phyloP scores from a whole-genome alignment of 192 early-diverging fungal species.

The Coemansia sp. region DNA sequence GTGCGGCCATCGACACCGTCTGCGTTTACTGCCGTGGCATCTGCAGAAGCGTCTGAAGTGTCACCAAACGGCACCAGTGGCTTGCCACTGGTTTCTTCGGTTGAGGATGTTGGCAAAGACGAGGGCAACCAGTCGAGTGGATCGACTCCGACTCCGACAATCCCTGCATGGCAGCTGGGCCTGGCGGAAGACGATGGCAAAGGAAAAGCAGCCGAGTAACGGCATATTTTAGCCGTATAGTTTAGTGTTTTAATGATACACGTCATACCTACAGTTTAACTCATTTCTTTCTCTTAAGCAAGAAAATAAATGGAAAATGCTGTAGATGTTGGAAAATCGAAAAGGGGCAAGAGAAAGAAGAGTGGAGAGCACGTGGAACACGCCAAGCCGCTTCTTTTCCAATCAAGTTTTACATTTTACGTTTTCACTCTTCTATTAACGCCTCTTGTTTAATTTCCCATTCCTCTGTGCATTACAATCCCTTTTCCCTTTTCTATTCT shows the following conservation, averaged over 20 bases:
- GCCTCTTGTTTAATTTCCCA: no score
- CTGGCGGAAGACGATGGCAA: conserved; percentile 19
- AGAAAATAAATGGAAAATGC: no score
- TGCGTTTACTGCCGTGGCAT: not conserved
- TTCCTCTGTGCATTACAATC: not conserved
- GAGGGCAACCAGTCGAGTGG: conserved; percentile 9
- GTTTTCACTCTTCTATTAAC: no score
- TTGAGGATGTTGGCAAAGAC: conserved; percentile 6
- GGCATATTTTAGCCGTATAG: not conserved
- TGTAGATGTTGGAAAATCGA: no score
- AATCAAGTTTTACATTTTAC: no score
- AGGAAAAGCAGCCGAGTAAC: conserved; percentile 34
- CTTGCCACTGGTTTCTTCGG: not conserved
- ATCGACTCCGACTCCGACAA: conserved; percentile 40
- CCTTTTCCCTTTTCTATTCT: no score
- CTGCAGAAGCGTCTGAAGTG: conserved; percentile 1
- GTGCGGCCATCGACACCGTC: conserved; percentile 41
- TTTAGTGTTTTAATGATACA: no score
- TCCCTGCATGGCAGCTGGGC: conserved; percentile 74
- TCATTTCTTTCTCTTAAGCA: no score
- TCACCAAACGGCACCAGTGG: not conserved
- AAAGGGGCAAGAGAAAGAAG: no score
- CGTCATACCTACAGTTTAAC: no score
- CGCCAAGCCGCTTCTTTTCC: no score
- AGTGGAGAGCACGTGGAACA: no score